phyloP scores from a whole-genome alignment of 192 early-diverging fungal species.

The Coemansia furcata region DNA sequence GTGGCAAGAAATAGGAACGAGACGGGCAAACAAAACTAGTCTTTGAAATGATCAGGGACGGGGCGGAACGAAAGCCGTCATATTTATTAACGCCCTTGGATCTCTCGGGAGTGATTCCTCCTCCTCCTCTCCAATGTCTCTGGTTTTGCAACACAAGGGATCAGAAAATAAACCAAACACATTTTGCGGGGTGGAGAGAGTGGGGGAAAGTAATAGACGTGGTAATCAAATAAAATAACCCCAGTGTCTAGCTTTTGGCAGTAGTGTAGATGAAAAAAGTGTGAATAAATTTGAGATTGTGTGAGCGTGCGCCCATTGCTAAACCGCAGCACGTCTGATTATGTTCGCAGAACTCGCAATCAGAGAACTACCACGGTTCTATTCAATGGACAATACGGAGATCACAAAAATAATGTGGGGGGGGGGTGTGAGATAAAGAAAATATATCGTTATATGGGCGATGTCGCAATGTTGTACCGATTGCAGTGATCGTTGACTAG shows the following conservation, averaged over 20 bases:
- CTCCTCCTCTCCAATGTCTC: not conserved
- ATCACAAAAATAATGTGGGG: not conserved
- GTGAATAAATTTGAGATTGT: not conserved
- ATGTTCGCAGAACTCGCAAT: not conserved
- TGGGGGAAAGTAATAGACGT: not conserved
- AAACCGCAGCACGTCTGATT: not conserved
- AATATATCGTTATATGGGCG: no score
- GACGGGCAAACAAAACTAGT: no score
- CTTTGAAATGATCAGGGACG: not conserved
- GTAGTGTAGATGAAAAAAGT: not conserved
- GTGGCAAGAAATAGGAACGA: no score
- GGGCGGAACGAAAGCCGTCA: not conserved
- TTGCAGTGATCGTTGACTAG: constrained; percentile 13
- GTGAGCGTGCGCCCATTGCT: not conserved
- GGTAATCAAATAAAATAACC: not conserved
- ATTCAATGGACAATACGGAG: not conserved
- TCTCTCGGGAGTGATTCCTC: not conserved
- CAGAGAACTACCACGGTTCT: not conserved
- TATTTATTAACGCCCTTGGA: not conserved
- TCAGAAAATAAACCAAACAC: not conserved
- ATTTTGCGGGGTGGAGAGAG: not conserved
- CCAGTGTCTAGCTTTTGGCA: not conserved
- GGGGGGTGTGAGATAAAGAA: no score
- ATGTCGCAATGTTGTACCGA: not conserved
- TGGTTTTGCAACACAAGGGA: not conserved